Conservation (phyloP, 768 basidiomycete genomes). For the Rhizopogon rudus region DNA sequence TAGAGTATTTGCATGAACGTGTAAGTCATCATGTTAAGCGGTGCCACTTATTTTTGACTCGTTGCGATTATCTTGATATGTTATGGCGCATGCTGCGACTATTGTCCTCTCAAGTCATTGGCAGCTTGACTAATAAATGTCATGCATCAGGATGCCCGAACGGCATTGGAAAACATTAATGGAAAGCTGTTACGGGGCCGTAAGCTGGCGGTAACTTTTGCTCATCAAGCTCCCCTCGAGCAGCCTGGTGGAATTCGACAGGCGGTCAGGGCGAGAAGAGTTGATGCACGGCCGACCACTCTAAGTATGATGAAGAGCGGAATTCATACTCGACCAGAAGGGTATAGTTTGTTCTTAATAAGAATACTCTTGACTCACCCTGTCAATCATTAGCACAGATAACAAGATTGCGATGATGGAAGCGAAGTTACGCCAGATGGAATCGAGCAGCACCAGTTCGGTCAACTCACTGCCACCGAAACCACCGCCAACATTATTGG, state of each 20-base stretch:
- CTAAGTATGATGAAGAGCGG: conserved; percentile 83
- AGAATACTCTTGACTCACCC: conserved; percentile 7
- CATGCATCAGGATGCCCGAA: conserved; percentile 71
- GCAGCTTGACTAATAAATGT: not conserved
- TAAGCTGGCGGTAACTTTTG: conserved; percentile 87
- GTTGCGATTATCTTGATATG: not conserved
- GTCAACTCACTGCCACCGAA: conserved; percentile 16
- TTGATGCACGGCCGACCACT: conserved; percentile 74
- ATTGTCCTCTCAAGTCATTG: not conserved
- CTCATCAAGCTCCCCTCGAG: conserved; percentile 70
- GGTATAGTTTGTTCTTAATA: conserved; percentile 19
- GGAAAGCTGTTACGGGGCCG: conserved; percentile 83
- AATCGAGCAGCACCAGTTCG: conserved; percentile 22
- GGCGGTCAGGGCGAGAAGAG: conserved; percentile 34
- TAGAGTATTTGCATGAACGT: conserved; percentile 76
- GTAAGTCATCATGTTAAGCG: conserved; percentile 48
- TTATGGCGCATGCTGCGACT: not conserved
- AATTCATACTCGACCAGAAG: conserved; percentile 40
- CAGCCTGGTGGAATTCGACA: conserved; percentile 20
- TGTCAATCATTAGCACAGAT: conserved; percentile 48
- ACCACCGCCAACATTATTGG: conserved; percentile 5
- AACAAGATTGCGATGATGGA: conserved; percentile 96
- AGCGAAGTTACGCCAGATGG: conserved; percentile 86
- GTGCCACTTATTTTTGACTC: conserved; percentile 23
- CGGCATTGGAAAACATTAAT: conserved; percentile 67